These are phyloP conservation scores for Cladophialophora carrionii DNA, from an alignment of 2,329 filamentous ascomycete species.

Conservation along the genomic window DNA sequence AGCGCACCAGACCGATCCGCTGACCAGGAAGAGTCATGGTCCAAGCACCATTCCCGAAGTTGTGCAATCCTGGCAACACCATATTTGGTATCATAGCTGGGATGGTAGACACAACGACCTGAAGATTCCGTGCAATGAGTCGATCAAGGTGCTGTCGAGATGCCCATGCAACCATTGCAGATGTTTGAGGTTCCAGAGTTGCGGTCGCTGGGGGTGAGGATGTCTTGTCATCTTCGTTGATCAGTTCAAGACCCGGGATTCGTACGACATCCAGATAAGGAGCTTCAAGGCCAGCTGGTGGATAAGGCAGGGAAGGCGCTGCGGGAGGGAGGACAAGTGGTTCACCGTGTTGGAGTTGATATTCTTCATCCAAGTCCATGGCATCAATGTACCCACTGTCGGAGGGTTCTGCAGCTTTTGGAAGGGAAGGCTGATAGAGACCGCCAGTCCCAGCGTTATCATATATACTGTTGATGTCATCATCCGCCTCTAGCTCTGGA, in stretches of 20 bases:
- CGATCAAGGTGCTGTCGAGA: background rate
- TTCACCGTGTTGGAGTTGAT: background rate
- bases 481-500: background rate
- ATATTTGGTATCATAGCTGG: background rate
- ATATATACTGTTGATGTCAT: background rate
- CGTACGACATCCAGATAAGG: background rate
- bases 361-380: background rate
- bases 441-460: background rate
- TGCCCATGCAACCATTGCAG: background rate
- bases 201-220: background rate
- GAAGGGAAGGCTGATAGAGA: background rate
- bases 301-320: background rate
- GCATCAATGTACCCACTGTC: background rate
- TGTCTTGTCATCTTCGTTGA: background rate
- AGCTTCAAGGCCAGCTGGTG: background rate
- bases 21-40: conserved; percentile 6
- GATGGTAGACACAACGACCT: background rate
- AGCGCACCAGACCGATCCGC: conserved; percentile 2
- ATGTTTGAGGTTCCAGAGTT: background rate
- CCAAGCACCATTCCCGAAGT: background rate
- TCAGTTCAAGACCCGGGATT: background rate
- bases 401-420: background rate
- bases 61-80: background rate
- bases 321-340: background rate
- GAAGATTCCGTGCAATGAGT: background rate